phyloP scores from a whole-genome alignment of 164 flowering plant genomes.

The Taxillus chinensis region DNA sequence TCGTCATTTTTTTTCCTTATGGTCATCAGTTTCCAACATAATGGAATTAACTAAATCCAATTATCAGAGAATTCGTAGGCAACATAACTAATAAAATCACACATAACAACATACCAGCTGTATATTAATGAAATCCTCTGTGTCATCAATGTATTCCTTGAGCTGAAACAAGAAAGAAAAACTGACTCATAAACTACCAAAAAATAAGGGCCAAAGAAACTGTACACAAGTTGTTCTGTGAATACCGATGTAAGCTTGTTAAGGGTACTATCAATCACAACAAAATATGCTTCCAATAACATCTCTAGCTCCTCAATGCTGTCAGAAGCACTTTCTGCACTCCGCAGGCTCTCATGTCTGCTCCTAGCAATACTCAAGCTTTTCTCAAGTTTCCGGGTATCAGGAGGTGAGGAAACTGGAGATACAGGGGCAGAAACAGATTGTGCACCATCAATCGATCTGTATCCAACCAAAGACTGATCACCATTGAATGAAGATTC shows the following conservation, averaged over 20 bases:
- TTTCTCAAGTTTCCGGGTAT: constrained; percentile 64
- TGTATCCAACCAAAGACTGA: constrained; percentile 56
- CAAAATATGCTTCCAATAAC: constrained; percentile 89
- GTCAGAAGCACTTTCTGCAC: constrained; percentile 54
- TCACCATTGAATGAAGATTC: constrained; percentile 69
- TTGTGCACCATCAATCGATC: constrained; percentile 45
- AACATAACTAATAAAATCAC: no score
- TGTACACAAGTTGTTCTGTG: constrained; percentile 1
- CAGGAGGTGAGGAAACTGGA: constrained; percentile 87
- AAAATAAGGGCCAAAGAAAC: neutral
- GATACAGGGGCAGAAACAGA: constrained; percentile 91
- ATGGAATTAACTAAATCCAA: no score
- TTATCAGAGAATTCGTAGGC: no score
- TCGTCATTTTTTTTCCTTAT: no score
- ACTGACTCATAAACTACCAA: neutral
- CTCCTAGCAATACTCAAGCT: constrained; percentile 71
- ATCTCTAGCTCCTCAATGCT: constrained; percentile 85
- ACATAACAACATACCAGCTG: constrained; percentile 50
- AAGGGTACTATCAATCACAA: constrained; percentile 81
- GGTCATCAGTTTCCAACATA: no score
- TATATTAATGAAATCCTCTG: constrained; percentile 79
- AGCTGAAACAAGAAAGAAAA: constrained; percentile 36
- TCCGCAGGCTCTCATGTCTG: constrained; percentile 74
- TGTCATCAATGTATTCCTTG: constrained; percentile 79
- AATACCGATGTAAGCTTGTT: constrained; percentile 88